A percentile compares a stretch with the other conserved stretches of the same genome.
phyloP scores from a whole-genome alignment of 306 rosid genomes.

The Casuarina glauca region DNA sequence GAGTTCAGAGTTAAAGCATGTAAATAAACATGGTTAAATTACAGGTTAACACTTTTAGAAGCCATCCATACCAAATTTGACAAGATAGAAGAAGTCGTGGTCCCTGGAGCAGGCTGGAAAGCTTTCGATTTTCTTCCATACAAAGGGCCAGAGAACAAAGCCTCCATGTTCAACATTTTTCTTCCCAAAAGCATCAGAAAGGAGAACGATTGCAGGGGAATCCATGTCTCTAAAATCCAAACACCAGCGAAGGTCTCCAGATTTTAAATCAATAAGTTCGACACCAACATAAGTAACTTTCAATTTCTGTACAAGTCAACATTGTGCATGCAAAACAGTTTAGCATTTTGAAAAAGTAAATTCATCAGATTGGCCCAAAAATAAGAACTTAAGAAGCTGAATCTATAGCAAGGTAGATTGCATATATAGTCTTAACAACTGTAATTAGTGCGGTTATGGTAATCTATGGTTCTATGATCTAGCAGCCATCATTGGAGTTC shows the following conservation, averaged over 20 bases:
- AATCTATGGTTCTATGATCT: background rate
- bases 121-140: slow-evolving; percentile 97
- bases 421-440: background rate
- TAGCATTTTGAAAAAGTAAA: slow-evolving; percentile 4
- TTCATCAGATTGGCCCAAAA: no score
- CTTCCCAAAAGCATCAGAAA: slow-evolving; percentile 74
- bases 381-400: background rate
- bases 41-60: slow-evolving; percentile 9
- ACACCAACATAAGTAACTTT: slow-evolving; percentile 84
- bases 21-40: background rate
- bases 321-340: slow-evolving; percentile 30
- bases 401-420: background rate
- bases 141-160: slow-evolving; percentile 89
- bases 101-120: slow-evolving; percentile 91
- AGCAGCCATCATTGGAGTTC: background rate
- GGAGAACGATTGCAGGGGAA: slow-evolving; percentile 78
- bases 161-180: slow-evolving; percentile 75
- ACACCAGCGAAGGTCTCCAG: slow-evolving; percentile 99
- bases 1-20: slow-evolving; percentile 22
- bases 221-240: slow-evolving; percentile 99
- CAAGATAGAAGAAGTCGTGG: slow-evolving; percentile 71
- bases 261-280: slow-evolving; percentile 69
- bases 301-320: slow-evolving; percentile 67
- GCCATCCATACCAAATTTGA: slow-evolving; percentile 71
- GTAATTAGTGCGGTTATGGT: background rate